Evolutionary conservation across 2,329 filamentous ascomycete species (phyloP), one percentile per base, ranked within the genome.

Genomic region (Scolecobasidium constrictum): DNA sequence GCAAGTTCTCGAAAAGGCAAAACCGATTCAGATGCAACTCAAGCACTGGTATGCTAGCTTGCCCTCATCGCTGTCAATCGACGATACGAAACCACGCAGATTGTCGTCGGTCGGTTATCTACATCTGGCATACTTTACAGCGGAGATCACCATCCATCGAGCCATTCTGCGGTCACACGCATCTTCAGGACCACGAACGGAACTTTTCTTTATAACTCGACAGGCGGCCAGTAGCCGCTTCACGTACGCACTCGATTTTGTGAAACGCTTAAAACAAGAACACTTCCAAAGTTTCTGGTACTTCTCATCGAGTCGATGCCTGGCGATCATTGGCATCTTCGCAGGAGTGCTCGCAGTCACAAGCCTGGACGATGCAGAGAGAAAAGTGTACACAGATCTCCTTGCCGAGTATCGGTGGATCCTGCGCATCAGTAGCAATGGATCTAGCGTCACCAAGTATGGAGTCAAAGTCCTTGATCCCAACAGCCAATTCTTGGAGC

Each of bases 21-120:
- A 74, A 48, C 70, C 71, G 2, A 65, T 72, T 5, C 69, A 73
- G 46, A 62, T 73, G 43, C 63, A 66, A 1, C 56, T 73, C 2
- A 68, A 71, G 28, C 63, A 72, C 38, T 73, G 72, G 72, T 72
- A 68, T 47, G 60, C 64, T 3, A 60, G 61, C 12, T 57, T 74
- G 15, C 70, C 70, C 3, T 11, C 13, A 21, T 19, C 9, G 4
- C 40, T 42, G 28, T 33, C 40, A 17, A 22, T 42, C 15, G 33
- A 20, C 16, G 40, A 35, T 15, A 42, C 40, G 16, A 36, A 33
- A n/a, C 21, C 40, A 6, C 26, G 40, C 21, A 42, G 40, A 36
- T 33, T 42, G 6, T 42, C 40, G 12, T 42, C 40, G 2, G 40
- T 42, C 4, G 40, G 40, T 7, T 67, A 66, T 44, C 56, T 69